These are phyloP conservation scores for Barnettozyma populi DNA, from an alignment of 805 yeast species.

Conservation along the genomic window DNA sequence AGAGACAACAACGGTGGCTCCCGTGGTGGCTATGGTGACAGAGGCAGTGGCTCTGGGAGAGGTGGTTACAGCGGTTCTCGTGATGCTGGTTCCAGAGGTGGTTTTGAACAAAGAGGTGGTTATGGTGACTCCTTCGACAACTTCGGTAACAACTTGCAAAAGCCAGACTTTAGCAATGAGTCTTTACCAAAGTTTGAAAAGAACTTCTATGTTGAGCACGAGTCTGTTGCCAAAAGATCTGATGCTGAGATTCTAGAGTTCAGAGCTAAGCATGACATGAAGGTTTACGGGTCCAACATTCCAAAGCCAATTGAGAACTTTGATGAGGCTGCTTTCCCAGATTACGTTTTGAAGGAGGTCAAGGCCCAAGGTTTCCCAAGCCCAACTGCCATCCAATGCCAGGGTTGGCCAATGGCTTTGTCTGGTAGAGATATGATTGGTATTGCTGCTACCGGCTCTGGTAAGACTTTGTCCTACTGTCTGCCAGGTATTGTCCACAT, in stretches of 20 bases:
- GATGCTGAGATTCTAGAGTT: constrained; percentile 68
- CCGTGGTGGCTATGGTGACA: constrained; percentile 13
- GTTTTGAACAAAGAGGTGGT: constrained; percentile 34
- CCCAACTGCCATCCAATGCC: constrained; percentile 97
- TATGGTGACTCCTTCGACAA: constrained; percentile 36
- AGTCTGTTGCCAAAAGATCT: constrained; percentile 66
- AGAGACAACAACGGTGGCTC: constrained; percentile 30
- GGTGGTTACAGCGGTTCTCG: constrained; percentile 33
- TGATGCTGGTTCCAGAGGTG: constrained; percentile 24
- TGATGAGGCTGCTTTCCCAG: constrained; percentile 98
- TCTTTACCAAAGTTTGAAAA: constrained; percentile 86
- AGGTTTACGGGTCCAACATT: constrained; percentile 72
- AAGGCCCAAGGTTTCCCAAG: constrained; percentile 86
- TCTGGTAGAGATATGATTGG: constrained; percentile 99
- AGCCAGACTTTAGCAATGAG: constrained; percentile 78
- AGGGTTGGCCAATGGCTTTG: constrained; percentile 99
- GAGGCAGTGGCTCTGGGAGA: constrained; percentile 28
- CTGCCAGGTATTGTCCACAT: constrained; percentile 96
- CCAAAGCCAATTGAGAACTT: constrained; percentile 92
- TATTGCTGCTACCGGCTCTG: constrained; percentile 98
- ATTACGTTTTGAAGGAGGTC: constrained; percentile 84
- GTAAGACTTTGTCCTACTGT: constrained; percentile 96
- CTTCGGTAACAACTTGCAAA: constrained; percentile 51
- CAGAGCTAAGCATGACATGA: constrained; percentile 84
- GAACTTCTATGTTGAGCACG: constrained; percentile 88